Base-by-base conservation (phyloP, 1,284 basidiomycete species). In the Porodaedalea pini region DNA sequence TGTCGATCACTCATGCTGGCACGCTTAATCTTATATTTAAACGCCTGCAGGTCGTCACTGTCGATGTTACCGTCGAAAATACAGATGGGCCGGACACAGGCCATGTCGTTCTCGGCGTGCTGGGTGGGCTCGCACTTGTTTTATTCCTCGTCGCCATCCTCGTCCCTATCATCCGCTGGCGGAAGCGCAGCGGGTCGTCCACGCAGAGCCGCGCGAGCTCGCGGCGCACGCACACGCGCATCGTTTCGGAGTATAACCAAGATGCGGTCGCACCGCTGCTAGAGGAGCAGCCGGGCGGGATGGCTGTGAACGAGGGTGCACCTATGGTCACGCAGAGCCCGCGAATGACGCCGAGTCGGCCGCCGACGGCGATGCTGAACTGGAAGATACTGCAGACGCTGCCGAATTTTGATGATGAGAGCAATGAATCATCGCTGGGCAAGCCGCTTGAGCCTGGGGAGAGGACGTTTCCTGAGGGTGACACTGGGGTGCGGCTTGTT, bases 131-230 rank as follows among this genome's bases (percentile, higher is more conserved):
- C 8, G 57, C 51, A 5, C 45, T 58, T 8, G 57, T 54, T 13
- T 50, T 54, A 21, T 21, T 58, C 31, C 32, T 58, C 45, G 57
- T 58, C 19, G 37, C 54, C 19, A 34, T 58, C 23, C n/a, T 54
- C 51, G 57, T 58, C 2, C 57, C 57, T 13, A 11, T 58, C 19
- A 37, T 58, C 21, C 51, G 57, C 6, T 49, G 57, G 57, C 41
- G 57, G n/a, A 47, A 52, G 31, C 31, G 50, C 21, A 19, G 34
- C 10, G 36, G 23, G 15, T 49, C 54, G 2, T 36, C 32, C 11
- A 51, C 49, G 32, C 25, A 47, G 50, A 51, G 56, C 19, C 56
- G 56, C 8, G 52, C 51, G 23, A 49, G 41, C 13, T 58, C 57
- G 51, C 57, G 51, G 6, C 43, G 51, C 25, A 43, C 25, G 5